Percentiles rank a stretch among this genome's conserved stretches.
These are phyloP conservation scores for Fusarium musae DNA, from an alignment of 2,329 filamentous ascomycete genomes.

Conservation along the genomic window DNA sequence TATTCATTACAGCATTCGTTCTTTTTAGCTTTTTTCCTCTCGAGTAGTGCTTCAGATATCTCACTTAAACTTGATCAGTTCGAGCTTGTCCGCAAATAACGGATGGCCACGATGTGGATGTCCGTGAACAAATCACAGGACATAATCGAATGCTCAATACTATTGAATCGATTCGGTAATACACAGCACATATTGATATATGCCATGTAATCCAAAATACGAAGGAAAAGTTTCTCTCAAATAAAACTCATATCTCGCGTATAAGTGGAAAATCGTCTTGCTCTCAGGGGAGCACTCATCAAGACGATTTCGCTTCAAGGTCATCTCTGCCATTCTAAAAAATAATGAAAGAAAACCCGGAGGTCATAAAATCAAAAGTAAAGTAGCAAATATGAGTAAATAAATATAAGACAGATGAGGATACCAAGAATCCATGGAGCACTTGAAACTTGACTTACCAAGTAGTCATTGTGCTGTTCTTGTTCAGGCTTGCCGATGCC, in stretches of 20 bases:
- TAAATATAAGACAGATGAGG: background rate
- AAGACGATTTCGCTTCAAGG: background rate
- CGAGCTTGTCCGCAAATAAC: background rate
- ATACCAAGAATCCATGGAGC: background rate
- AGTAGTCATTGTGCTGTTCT: background rate
- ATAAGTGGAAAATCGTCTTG: background rate
- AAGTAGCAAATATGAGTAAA: background rate
- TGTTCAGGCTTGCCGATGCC: background rate
- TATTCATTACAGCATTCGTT: accelerated
- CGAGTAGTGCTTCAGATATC: too few species aligned
- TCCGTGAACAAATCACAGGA: background rate
- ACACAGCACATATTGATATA: background rate
- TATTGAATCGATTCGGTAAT: background rate
- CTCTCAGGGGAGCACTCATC: background rate
- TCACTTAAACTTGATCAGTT: too few species aligned
- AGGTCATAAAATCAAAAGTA: background rate
- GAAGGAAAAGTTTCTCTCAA: background rate
- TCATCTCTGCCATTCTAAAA: background rate
- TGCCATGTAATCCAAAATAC: background rate
- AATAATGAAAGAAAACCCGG: background rate
- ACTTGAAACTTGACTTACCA: background rate
- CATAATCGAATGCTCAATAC: background rate
- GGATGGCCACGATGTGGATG: background rate
- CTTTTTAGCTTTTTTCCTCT: too few species aligned
- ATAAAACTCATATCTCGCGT: background rate